Conservation (phyloP, 1,139 yeast species). For the Pichia sp. region DNA sequence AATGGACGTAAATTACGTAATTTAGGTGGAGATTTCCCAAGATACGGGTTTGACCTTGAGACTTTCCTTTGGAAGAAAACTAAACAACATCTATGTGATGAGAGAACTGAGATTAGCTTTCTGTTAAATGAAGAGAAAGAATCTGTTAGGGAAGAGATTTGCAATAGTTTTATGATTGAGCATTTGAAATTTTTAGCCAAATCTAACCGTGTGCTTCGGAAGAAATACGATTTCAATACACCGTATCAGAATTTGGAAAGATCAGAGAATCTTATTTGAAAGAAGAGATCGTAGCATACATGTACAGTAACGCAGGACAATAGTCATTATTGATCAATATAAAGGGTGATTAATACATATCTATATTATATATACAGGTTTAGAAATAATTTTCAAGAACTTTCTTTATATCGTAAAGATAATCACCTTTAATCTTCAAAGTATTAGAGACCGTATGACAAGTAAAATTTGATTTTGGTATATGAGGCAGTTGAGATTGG, state of each 20-base stretch:
- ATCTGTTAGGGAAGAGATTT: conserved; percentile 15
- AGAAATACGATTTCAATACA: background rate
- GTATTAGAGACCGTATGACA: conserved; percentile 26
- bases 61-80: conserved; percentile 24
- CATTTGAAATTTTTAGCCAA: conserved; percentile 19
- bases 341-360: too few species aligned
- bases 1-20: conserved; percentile 23
- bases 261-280: background rate
- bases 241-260: background rate
- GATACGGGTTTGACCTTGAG: conserved; percentile 23
- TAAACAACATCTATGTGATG: conserved; percentile 24
- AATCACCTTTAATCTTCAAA: conserved; percentile 54
- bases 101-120: conserved; percentile 17
- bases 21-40: conserved; percentile 24
- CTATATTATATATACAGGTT: too few species aligned
- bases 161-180: conserved; percentile 21
- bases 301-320: too few species aligned
- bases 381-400: conserved; percentile 22
- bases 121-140: conserved; percentile 11
- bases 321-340: too few species aligned
- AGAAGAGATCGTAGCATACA: background rate
- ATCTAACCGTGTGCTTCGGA: background rate
- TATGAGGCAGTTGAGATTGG: conserved; percentile 37
- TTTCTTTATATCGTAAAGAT: conserved; percentile 37
- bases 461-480: conserved; percentile 19